Conservation (phyloP, 2,329 filamentous ascomycete species). For the Cladorrhinum sp. region DNA sequence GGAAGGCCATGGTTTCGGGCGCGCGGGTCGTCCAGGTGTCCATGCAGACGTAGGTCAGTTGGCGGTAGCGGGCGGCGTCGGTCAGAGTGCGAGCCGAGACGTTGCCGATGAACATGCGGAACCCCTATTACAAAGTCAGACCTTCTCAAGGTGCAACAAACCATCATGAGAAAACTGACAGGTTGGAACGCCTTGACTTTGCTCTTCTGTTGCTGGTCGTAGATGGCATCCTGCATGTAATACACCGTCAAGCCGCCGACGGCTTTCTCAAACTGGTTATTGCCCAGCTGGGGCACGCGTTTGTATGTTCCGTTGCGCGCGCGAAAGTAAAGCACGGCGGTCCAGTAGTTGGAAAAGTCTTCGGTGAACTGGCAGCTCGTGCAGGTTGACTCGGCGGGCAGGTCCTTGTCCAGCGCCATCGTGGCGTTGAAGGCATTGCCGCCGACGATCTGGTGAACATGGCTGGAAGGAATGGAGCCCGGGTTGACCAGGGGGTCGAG, state of each 20-base stretch:
- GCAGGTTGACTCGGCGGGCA: constrained; percentile 7
- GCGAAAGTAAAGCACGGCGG: constrained; percentile 11
- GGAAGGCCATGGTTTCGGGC: constrained; percentile 22
- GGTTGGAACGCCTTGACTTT: constrained; percentile 22
- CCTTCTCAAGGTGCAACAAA: too few species aligned
- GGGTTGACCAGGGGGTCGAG: constrained; percentile 16
- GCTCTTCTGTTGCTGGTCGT: constrained; percentile 2
- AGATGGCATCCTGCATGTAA: constrained; percentile 15
- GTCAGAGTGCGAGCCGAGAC: constrained; percentile 10
- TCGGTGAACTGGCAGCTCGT: constrained; percentile 28
- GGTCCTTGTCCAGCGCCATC: constrained; percentile 7
- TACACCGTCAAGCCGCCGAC: constrained; percentile 12
- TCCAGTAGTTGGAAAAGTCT: constrained; percentile 26
- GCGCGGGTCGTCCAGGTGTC: constrained; percentile 20
- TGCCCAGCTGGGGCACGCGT: constrained; percentile 10
- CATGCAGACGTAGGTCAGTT: constrained; percentile 25
- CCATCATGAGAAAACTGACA: constrained; percentile 50
- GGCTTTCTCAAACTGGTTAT: constrained; percentile 13
- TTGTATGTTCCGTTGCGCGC: constrained; percentile 15
- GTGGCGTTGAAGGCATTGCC: constrained; percentile 16
- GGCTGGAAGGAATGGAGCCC: constrained; percentile 12
- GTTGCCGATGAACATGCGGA: constrained; percentile 14
- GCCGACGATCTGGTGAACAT: constrained; percentile 18
- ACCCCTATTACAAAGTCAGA: constrained; percentile 27
- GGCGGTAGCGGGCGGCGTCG: constrained; percentile 20